Percentiles rank a stretch among this genome's conserved stretches.
Evolutionary conservation across 306 rosid genomes (phyloP).

Genomic region (Pyrus pyrifolia): DNA sequence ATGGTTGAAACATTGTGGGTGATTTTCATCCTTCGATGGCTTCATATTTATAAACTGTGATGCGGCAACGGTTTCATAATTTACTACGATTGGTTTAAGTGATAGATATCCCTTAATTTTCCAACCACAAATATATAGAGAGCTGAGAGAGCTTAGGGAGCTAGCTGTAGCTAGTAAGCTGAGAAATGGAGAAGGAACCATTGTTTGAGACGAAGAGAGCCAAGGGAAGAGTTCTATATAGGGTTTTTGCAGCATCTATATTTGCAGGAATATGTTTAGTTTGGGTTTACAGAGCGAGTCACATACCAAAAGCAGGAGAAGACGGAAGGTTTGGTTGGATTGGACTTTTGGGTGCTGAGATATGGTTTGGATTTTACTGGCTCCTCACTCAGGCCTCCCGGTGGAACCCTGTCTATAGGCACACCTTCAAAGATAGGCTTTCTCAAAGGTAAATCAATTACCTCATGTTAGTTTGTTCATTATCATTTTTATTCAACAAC

Average conservation of each 20-base stretch:
- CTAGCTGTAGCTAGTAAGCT: no score
- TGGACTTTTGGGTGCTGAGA: constrained; percentile 48
- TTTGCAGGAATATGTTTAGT: constrained; percentile 39
- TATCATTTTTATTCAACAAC: no score
- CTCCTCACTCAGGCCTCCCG: constrained; percentile 45
- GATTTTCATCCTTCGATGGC: no score
- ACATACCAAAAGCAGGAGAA: constrained; percentile 14
- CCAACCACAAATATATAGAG: no score
- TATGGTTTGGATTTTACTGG: constrained; percentile 71
- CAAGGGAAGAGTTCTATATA: constrained; percentile 27
- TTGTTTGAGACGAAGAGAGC: constrained; percentile 45
- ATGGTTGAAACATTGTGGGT: no score
- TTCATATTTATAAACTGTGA: no score
- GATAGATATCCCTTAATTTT: no score
- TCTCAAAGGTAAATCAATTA: constrained; percentile 35
- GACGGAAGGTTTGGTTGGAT: constrained; percentile 40
- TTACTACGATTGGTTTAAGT: no score
- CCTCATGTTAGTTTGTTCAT: no score
- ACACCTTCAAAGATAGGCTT: constrained; percentile 43
- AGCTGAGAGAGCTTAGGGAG: no score
- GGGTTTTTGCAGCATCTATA: constrained; percentile 35
- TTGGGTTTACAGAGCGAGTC: constrained; percentile 40
- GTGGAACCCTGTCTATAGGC: constrained; percentile 44
- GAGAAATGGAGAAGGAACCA: constrained; percentile 21
- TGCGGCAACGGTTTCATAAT: no score